Conservation (phyloP, 306 rosid species). For the Vigna trinervia region DNA sequence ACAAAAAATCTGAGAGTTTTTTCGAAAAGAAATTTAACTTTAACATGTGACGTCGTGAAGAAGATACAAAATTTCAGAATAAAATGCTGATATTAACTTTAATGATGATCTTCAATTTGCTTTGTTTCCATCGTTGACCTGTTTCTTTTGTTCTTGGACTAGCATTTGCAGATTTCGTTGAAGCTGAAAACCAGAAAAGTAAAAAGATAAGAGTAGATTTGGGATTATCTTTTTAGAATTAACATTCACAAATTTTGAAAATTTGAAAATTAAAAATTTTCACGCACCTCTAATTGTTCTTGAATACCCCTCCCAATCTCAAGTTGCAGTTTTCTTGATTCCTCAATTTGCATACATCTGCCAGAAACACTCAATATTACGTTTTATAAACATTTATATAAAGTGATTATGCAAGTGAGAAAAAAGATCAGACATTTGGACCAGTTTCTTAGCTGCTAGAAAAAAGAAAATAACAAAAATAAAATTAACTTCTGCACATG, state of each 20-base stretch:
- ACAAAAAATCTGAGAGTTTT: too few relatives aligned
- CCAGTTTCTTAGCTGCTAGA: too few relatives aligned
- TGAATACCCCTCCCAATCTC: slow-evolving; percentile 27
- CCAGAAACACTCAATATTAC: not conserved
- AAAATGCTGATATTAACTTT: too few relatives aligned
- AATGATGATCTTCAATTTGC: not conserved
- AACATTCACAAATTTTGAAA: too few relatives aligned
- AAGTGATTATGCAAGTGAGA: not conserved
- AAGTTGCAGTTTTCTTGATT: slow-evolving; percentile 36
- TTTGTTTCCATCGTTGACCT: slow-evolving; percentile 25
- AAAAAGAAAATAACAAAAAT: too few relatives aligned
- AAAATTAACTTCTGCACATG: too few relatives aligned
- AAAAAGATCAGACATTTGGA: not conserved
- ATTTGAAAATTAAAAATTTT: not conserved
- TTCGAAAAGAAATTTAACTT: too few relatives aligned
- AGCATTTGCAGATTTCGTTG: slow-evolving; percentile 39
- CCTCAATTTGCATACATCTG: slow-evolving; percentile 5
- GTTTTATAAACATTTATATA: not conserved
- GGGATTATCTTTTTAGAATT: not conserved
- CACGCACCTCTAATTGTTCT: slow-evolving; percentile 36
- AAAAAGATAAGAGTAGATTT: not conserved
- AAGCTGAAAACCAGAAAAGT: slow-evolving; percentile 26
- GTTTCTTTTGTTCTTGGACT: slow-evolving; percentile 40
- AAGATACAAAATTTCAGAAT: too few relatives aligned
- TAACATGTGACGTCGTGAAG: too few relatives aligned